Base-by-base conservation (phyloP, 2,329 filamentous ascomycete genomes). In the Pyrenophora tritici-repentis region DNA sequence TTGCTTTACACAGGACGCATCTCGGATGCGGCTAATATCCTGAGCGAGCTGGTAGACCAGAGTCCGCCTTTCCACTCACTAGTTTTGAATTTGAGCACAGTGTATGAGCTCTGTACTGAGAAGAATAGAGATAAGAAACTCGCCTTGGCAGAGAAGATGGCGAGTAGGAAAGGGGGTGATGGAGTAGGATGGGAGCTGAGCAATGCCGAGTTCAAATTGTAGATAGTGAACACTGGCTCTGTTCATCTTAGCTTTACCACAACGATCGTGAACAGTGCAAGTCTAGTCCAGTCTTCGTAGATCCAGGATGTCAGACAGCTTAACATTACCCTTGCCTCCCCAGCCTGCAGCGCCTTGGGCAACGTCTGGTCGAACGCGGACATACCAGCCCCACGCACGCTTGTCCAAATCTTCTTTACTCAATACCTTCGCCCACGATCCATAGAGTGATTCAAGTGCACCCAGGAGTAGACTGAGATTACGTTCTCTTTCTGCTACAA, bases 81-180 rank as follows among this genome's bases (percentile, higher is more conserved):
- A 2, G 83, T 95, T 0, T 96, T 97, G 75, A 97, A 97, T 70
- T 75, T 99, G 10, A 86, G 87, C 9, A 97, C 93, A 0, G 84
- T 96, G 63, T 97, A 96, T 70, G 94, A 97, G 74, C 81, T 97
- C 6, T 94, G 89, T 69, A 92, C 89, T 0, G 92, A 97, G 63
- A 82, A 83, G 55, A 84, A 90, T 35, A 79, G 83, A 41, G 81
- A 81, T 10, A 74, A 88, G 62, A 97, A 97, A 78, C 73, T 83
- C 24, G 78, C 77, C 20, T 78, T 97, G 14, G 86, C 88, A 2
- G 88, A 91, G 63, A 83, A 81, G 43, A 80, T 94, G 14, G 87
- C 90, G 1, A 76, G 73, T 1, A 78, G 83, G 62, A 80, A 82
- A 35, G 78, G 82, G 13, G 80, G 74, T 1, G 72, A 80, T 1